These are phyloP conservation scores for Salix udensis DNA, from an alignment of 345 rosid species.

Conservation along the genomic window DNA sequence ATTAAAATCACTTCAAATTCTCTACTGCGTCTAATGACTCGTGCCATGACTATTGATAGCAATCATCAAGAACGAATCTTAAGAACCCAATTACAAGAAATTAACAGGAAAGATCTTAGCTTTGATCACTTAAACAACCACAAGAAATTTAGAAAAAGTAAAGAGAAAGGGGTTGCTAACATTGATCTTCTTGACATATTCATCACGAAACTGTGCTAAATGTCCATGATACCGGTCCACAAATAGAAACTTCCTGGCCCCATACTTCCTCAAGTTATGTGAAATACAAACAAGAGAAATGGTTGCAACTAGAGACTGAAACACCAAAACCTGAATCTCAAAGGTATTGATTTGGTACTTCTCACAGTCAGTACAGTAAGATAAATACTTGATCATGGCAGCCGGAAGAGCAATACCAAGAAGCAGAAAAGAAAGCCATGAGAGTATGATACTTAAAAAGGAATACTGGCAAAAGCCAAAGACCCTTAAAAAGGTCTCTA, in stretches of 20 bases:
- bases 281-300: conserved; percentile 34
- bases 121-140: not conserved
- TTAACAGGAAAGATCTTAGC: not conserved
- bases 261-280: conserved; percentile 35
- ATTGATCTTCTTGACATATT: conserved; percentile 25
- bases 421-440: conserved; percentile 37
- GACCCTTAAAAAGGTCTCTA: conserved; percentile 27
- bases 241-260: conserved; percentile 35
- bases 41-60: not conserved
- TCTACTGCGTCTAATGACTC: not conserved
- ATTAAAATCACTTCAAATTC: not conserved
- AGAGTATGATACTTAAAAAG: conserved; percentile 14
- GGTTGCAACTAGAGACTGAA: conserved; percentile 33
- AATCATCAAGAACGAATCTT: not conserved
- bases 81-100: not conserved
- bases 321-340: conserved; percentile 30
- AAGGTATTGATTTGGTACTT: conserved; percentile 21
- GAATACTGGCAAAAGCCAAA: conserved; percentile 40
- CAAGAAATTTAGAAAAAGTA: not conserved
- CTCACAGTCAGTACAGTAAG: conserved; percentile 14
- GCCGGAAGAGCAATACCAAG: conserved; percentile 35
- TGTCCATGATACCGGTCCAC: conserved; percentile 34
- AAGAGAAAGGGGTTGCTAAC: conserved; percentile 16
- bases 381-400: not conserved
- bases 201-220: conserved; percentile 15